Evolutionary conservation across 768 basidiomycete genomes (phyloP), one percentile per base, ranked within the genome.

Genomic region (Cubamyces lactineus): DNA sequence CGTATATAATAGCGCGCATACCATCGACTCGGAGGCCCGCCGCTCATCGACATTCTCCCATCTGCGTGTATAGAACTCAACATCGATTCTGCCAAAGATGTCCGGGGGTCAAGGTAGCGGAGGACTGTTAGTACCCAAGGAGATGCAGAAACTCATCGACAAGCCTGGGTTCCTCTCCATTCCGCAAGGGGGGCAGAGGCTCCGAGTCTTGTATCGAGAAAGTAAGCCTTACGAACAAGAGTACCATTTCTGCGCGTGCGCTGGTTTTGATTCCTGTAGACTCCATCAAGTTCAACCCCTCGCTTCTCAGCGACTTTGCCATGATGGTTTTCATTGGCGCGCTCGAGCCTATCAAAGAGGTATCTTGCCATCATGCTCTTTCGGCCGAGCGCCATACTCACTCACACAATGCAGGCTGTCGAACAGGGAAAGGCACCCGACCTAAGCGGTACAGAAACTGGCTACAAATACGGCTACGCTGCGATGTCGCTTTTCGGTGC

Each of bases 381-480:
- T 30, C 45, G 13, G 5, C 1, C 9, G 47, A 19, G 2, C 6
- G 15, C 26, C 2, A 17, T 6, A 8, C 42, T 54, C 42, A 53
- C 38, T n/a, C 23, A 21, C 34, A 6, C 38, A 4, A 2, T 43
- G 19, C 30, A 67, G 66, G 51, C 47, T n/a, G 61, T 67, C 11
- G 61, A 65, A 21, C 19, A 16, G 5, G 61, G 66, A 1, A 23
- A n/a, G 0, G 67, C 70, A 2, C 70, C 69, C 19, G 59, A 64
- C 34, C 45, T 71, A 0, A 50, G 39, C 2, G 52, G 59, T 1
- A 62, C 53, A 11, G 68, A 72, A 43, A 72, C 67, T 17, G 52
- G 64, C 3, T 64, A 61, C 59, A 47, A 62, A 26, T 61, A 66
- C n/a, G 64, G 66, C 9, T 69, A 69, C 47, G 64, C 49, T 15